Base-by-base conservation (phyloP, 148 eudicot species). In the Salicornia ramosissima region DNA sequence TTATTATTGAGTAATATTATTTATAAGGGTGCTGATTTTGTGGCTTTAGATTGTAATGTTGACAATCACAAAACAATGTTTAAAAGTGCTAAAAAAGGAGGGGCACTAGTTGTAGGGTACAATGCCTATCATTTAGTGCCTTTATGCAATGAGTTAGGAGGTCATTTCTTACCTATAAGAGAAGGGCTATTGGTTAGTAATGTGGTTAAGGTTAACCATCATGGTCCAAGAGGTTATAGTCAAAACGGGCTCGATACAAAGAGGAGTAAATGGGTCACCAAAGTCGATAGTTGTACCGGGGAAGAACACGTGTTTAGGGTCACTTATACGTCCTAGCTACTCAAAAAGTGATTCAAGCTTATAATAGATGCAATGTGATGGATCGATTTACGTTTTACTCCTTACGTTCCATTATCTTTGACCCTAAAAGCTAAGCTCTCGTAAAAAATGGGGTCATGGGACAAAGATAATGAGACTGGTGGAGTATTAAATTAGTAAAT, bases 231-330 rank as follows among this genome's bases (percentile, higher is more conserved):
- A 29, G 71, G 28, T 63, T 71, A 22, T 25, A 14, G 4, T 24
- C 64, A 63, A 29, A 71, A 26, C 53, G 68, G 52, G 28, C 54
- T 43, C 15, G 47, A 56, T 36, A 52, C 64, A 19, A 73, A 70
- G 67, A 78, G 39, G 72, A 78, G 82, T 52, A 78, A 61, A 64
- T 81, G 84, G 84, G 55, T 81, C 24, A 79, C 78, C 40, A 81
- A 75, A 55, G 79, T 81, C 49, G 84, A 81, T 59, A 71, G 75
- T 34, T 77, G 71, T 28, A 81, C 84, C 1, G 81, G 84, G 21
- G 84, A 81, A 59, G 82, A 81, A 42, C 84, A 81, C 78, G 82
- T 78, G 28, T 81, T 71, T 78, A 68, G 82, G 77, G 72, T 78
- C 25, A 64, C 72, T 80, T 64, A 24, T 51, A n/a, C n/a, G n/a